phyloP scores from a whole-genome alignment of 176 grass and related monocot genomes.

The Dendrocalamus sinicus region DNA sequence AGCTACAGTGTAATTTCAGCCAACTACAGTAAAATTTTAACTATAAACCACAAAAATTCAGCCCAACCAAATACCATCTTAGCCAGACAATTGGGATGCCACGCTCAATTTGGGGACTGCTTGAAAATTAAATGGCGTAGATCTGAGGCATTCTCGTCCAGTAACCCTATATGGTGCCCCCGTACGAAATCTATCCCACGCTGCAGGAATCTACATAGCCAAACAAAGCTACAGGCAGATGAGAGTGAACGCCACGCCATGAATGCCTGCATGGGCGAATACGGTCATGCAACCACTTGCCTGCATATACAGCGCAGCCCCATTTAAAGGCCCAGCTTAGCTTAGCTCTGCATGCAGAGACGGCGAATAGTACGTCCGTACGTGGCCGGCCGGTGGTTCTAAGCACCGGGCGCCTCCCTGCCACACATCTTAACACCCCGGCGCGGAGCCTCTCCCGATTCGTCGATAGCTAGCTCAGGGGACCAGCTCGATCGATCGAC shows the following conservation, averaged over 20 bases:
- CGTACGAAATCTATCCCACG: background rate
- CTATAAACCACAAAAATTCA: too few species aligned
- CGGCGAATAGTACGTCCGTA: background rate
- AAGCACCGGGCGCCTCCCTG: too few species aligned
- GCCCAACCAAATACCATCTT: too few species aligned
- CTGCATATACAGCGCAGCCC: background rate
- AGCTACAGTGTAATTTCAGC: too few species aligned
- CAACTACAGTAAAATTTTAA: too few species aligned
- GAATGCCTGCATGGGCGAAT: too few species aligned
- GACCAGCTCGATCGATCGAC: background rate
- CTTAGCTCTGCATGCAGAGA: background rate
- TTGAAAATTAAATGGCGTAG: background rate
- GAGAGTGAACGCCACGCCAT: background rate
- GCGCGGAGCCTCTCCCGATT: background rate
- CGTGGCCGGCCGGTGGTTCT: background rate
- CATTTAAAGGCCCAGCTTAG: background rate
- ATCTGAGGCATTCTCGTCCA: background rate
- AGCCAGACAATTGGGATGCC: too few species aligned
- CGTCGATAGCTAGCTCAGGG: background rate
- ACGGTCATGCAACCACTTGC: background rate
- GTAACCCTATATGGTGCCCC: background rate
- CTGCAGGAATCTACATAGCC: background rate
- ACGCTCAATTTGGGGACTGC: too few species aligned
- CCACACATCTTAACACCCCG: too few species aligned
- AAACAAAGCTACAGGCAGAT: background rate